A percentile compares a stretch with the other conserved stretches of the same genome.
Conservation (phyloP, 2,329 filamentous ascomycete genomes). For the Alternaria consortialis region DNA sequence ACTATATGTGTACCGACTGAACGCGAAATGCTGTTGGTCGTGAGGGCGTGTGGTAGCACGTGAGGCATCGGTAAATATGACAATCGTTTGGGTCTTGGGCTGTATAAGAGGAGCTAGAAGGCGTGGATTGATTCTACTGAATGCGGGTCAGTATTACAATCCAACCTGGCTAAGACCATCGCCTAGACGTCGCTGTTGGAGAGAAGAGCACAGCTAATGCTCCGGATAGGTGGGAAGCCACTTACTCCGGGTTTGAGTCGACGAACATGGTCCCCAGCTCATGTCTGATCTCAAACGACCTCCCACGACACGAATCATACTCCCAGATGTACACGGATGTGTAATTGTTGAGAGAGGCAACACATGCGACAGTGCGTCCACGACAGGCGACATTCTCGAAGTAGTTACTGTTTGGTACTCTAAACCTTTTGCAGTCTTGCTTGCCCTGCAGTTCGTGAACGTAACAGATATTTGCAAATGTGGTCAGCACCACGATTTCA, state of each 20-base stretch:
- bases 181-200: neutral
- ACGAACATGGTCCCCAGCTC: slow-evolving; percentile 1
- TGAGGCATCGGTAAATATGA: slow-evolving; percentile 11
- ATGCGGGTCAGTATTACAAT: slow-evolving; percentile 3
- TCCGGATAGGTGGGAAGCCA: neutral
- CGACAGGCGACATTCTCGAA: slow-evolving; percentile 25
- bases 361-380: slow-evolving; percentile 35
- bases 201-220: neutral
- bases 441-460: slow-evolving; percentile 27
- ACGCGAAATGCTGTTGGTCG: neutral
- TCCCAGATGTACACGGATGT: slow-evolving; percentile 41
- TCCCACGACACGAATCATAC: slow-evolving; percentile 34
- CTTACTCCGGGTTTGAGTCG: neutral
- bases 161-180: neutral
- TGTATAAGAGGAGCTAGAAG: slow-evolving; percentile 19
- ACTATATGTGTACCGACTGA: slow-evolving; percentile 22
- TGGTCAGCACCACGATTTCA: slow-evolving; percentile 36
- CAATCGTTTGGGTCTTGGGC: slow-evolving; percentile 22
- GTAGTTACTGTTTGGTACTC: slow-evolving; percentile 15
- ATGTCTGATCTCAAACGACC: slow-evolving; percentile 28
- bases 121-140: neutral
- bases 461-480: slow-evolving; percentile 26
- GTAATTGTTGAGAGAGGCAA: slow-evolving; percentile 6
- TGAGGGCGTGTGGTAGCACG: neutral
- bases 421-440: slow-evolving; percentile 31